Conservation (phyloP, 176 grass and related monocot genomes). For the Paspalum notatum region DNA sequence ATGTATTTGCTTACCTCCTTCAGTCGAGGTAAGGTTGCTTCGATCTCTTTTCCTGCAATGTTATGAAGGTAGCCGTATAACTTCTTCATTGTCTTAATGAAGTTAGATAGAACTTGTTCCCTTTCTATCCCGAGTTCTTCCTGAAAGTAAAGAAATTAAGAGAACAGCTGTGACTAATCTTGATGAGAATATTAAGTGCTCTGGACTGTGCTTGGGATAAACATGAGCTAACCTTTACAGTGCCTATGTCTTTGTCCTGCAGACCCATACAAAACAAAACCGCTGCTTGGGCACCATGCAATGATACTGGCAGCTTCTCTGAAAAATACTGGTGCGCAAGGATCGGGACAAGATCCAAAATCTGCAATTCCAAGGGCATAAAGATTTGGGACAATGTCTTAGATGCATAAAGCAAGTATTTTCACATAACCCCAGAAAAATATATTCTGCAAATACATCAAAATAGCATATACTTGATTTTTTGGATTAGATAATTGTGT, state of each 20-base stretch:
- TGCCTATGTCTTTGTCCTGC: constrained; percentile 79
- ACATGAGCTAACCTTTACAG: constrained; percentile 63
- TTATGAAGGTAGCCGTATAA: constrained; percentile 70
- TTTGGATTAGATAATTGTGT: neutral
- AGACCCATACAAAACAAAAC: constrained; percentile 94
- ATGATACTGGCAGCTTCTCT: constrained; percentile 80
- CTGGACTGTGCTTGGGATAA: constrained; percentile 12
- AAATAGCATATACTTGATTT: constrained; percentile 17
- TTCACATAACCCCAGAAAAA: neutral
- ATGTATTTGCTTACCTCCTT: constrained; percentile 64
- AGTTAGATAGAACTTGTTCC: constrained; percentile 84
- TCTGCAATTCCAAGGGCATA: constrained; percentile 50
- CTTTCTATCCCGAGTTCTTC: constrained; percentile 91
- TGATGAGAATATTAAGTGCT: constrained; percentile 14
- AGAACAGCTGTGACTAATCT: neutral
- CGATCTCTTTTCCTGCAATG: constrained; percentile 68
- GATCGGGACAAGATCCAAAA: constrained; percentile 89
- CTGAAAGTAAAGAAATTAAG: constrained; percentile 48
- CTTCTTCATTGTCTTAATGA: constrained; percentile 93
- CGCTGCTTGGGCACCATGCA: constrained; percentile 68
- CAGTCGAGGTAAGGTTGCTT: constrained; percentile 79
- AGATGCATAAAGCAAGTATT: constrained; percentile 19
- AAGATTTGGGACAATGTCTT: neutral
- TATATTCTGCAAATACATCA: constrained; percentile 22
- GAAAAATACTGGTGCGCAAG: constrained; percentile 92